Evolutionary conservation across 129 eudicot genomes (phyloP), one percentile per base, ranked within the genome.

Genomic region (Oenanthe sinensis): DNA sequence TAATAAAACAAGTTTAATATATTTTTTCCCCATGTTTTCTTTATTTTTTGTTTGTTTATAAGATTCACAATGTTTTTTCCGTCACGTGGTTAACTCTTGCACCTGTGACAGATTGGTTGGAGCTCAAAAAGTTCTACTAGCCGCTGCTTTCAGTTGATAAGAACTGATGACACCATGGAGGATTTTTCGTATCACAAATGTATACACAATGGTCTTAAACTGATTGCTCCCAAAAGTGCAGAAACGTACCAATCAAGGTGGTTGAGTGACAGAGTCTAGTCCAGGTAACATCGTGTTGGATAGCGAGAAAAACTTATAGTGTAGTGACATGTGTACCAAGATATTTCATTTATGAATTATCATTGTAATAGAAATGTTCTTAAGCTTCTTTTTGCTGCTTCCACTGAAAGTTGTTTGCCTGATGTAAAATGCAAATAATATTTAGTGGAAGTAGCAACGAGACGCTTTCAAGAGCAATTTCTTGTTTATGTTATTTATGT

Each of bases 321-420:
- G 42, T 30, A 67, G 4, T 12, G 22, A 30, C 40, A 65, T 72
- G 12, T 44, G 54, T n/a, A 8, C 20, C 20, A 44, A 20, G 1
- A 71, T 15, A 17, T 13, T n/a, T n/a, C 30, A 42, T 78, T 62
- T 63, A 45, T 33, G 22, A 55, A 55, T 22, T 9, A 9, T 20
- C 10, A 4, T 43, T 33, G 44, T 22, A 77, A 40, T n/a, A 33
- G 48, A 10, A 10, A 42, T 81, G 89, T 81, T 87, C 89, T 87
- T 87, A 84, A 86, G 98, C 96, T 91, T 91, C 97, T 89, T 93
- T 93, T 93, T 93, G 98, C 96, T 91, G 97, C 97, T 91, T 91
- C 98, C 91, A 89, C 98, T 93, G 84, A 88, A 88, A 86, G 85
- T 91, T 88, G 89, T 86, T 88, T 82, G 94, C 95, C 87, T 78